These are phyloP conservation scores for Vigna mungo DNA, from an alignment of 306 rosid genomes.

Conservation along the genomic window DNA sequence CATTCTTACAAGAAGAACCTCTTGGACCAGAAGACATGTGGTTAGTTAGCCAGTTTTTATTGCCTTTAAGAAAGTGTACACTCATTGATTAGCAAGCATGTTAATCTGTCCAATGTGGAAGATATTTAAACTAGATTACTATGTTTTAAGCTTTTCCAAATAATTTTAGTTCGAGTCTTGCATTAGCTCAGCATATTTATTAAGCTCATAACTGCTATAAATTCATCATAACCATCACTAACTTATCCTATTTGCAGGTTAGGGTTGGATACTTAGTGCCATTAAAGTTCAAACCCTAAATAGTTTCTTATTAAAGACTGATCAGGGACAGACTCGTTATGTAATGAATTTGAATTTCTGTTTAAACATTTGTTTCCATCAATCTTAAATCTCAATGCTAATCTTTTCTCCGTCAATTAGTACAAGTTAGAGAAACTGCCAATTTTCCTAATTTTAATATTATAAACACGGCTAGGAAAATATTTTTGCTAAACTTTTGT, in stretches of 20 bases:
- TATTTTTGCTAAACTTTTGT: constrained; percentile 33
- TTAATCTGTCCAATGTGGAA: constrained; percentile 27
- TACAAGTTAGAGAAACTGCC: constrained; percentile 27
- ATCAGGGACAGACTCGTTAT: constrained; percentile 28
- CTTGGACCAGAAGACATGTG: constrained; percentile 99
- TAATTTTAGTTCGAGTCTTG: constrained; percentile 29
- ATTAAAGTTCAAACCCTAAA: constrained; percentile 19
- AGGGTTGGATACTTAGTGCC: constrained; percentile 31
- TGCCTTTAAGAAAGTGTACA: constrained; percentile 20
- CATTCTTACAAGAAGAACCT: constrained; percentile 97
- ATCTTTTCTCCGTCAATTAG: constrained; percentile 20
- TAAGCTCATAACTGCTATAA: constrained; percentile 15
- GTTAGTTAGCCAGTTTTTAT: constrained; percentile 60
- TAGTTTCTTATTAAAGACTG: constrained; percentile 27
- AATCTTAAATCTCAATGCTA: constrained; percentile 11
- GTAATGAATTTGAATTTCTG: constrained; percentile 7
- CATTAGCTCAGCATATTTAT: constrained; percentile 12
- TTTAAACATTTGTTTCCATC: constrained; percentile 31
- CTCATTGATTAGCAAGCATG: constrained; percentile 28
- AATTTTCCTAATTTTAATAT: constrained; percentile 22
- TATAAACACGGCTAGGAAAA: constrained; percentile 9
- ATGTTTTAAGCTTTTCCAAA: constrained; percentile 38
- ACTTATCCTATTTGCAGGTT: constrained; percentile 15
- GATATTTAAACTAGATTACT: constrained; percentile 26
- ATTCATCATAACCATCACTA: constrained; percentile 17